Conservation (phyloP, 352 stramenopile genomes). For the Aphanomyces invadans region DNA sequence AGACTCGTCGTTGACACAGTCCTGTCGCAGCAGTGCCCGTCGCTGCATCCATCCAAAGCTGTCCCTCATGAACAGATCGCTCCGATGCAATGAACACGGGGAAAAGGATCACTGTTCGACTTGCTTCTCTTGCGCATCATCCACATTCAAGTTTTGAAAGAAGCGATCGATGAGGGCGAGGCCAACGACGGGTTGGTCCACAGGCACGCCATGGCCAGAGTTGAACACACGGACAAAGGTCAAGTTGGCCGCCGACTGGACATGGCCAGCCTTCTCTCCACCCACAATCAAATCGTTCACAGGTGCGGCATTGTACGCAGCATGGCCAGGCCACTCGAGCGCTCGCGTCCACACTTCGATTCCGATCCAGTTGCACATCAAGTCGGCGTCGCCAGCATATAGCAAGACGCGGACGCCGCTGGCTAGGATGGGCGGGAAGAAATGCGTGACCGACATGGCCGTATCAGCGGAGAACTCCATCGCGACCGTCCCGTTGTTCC, state of each 20-base stretch:
- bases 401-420: constrained; percentile 56
- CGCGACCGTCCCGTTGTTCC: constrained; percentile 30
- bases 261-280: constrained; percentile 24
- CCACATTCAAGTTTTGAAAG: constrained; percentile 27
- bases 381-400: constrained; percentile 84
- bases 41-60: no score
- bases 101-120: no score
- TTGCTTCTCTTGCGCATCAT: no score
- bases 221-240: constrained; percentile 22
- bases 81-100: no score
- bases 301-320: constrained; percentile 7
- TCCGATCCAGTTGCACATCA: constrained; percentile 74
- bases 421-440: constrained; percentile 55
- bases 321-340: constrained; percentile 21
- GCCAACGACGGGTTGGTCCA: constrained; percentile 17
- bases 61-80: no score
- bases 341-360: constrained; percentile 19
- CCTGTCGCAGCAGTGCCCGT: no score
- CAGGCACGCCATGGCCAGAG: constrained; percentile 19
- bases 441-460: constrained; percentile 58
- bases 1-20: no score
- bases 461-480: constrained; percentile 78
- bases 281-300: neutral
- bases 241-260: constrained; percentile 3
- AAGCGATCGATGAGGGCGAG: constrained; percentile 24